A percentile compares a stretch with the other conserved stretches of the same genome.
Evolutionary conservation across 2,329 filamentous ascomycete species (phyloP).

Genomic region (Diplodia intermedia): DNA sequence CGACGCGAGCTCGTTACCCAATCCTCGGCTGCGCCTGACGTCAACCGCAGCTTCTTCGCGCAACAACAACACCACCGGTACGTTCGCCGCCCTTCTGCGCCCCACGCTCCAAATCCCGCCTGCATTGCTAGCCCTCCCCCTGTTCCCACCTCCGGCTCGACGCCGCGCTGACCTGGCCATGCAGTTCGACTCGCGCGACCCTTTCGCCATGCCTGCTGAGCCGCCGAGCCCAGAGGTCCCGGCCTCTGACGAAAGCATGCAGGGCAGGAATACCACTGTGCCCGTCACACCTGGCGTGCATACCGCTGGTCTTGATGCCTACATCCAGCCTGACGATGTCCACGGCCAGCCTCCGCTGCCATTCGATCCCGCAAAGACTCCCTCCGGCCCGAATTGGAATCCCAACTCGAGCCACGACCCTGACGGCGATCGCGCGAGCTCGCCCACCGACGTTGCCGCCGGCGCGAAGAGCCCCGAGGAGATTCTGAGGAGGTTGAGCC

Average conservation of each 20-base stretch:
- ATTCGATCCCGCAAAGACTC: constrained; percentile 42
- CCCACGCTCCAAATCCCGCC: constrained; percentile 13
- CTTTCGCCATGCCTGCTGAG: constrained; percentile 25
- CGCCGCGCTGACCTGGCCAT: constrained; percentile 13
- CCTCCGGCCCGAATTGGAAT: constrained; percentile 47
- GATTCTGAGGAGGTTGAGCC: constrained; percentile 60
- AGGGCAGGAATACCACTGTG: constrained; percentile 46
- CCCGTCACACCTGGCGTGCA: constrained; percentile 54
- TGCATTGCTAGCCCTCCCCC: background rate
- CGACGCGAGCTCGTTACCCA: constrained; percentile 5
- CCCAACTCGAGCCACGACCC: constrained; percentile 47
- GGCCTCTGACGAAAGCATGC: constrained; percentile 42
- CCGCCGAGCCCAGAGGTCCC: constrained; percentile 34
- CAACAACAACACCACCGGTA: constrained; percentile 10
- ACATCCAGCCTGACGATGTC: constrained; percentile 41
- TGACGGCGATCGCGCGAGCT: constrained; percentile 39
- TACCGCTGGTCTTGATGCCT: constrained; percentile 47
- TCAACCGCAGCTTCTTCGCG: constrained; percentile 20
- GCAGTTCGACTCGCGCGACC: constrained; percentile 5
- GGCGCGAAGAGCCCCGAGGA: constrained; percentile 58
- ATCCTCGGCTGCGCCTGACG: constrained; percentile 22
- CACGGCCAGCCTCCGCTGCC: constrained; percentile 39
- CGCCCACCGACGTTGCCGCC: constrained; percentile 52
- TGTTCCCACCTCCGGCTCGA: background rate
- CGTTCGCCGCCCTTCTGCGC: background rate